phyloP scores from a whole-genome alignment of 768 basidiomycete genomes.

The Dacryopinax spathularia region DNA sequence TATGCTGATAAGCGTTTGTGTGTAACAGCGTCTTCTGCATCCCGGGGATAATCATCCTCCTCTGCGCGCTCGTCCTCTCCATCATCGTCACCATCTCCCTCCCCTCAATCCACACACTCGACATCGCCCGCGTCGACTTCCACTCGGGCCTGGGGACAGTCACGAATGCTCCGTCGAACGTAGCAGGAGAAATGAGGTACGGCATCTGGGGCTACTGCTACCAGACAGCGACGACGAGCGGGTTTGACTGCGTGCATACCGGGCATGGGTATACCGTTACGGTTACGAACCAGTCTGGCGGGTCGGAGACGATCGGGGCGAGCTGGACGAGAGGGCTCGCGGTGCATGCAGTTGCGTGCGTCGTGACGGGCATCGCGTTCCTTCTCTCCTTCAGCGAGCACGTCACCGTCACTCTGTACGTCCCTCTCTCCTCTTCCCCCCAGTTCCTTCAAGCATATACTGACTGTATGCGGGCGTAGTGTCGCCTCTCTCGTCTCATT shows the following conservation, averaged over 20 bases:
- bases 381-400: slow-evolving; percentile 47
- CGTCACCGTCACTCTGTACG: slow-evolving; percentile 28
- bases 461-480: neutral
- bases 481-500: slow-evolving; percentile 40
- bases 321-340: slow-evolving; percentile 59
- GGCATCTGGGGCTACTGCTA: neutral
- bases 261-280: neutral
- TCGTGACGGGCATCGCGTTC: slow-evolving; percentile 49
- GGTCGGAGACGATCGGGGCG: neutral
- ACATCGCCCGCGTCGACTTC: neutral
- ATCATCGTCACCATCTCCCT: slow-evolving; percentile 2
- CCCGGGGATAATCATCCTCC: neutral
- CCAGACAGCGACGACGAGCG: neutral
- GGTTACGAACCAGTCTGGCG: neutral
- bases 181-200: neutral
- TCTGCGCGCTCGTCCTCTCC: slow-evolving; percentile 2
- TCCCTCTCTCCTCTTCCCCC: neutral
- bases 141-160: neutral
- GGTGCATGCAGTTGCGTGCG: slow-evolving; percentile 51
- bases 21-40: slow-evolving; percentile 1
- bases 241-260: neutral
- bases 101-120: neutral
- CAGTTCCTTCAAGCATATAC: neutral
- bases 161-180: neutral
- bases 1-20: too few relatives aligned